These are phyloP conservation scores for Ceriops tagal DNA, from an alignment of 345 rosid species.

Conservation along the genomic window DNA sequence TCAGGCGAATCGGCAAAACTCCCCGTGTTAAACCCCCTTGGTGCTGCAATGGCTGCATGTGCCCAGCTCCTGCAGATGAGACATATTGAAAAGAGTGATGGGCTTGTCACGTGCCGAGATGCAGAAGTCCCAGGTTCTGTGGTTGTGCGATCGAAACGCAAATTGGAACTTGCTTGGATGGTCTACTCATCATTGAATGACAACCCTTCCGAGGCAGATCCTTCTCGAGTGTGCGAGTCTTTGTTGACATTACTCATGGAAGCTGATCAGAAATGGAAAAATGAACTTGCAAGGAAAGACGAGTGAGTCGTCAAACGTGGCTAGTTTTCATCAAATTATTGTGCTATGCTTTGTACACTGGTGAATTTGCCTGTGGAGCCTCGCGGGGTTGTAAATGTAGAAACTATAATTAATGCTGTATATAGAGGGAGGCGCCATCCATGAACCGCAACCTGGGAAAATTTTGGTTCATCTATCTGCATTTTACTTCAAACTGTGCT, in stretches of 20 bases:
- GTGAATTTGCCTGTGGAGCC: background rate
- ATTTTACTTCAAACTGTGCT: too few species aligned
- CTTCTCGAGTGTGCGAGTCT: slow-evolving; percentile 91
- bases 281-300: slow-evolving; percentile 21
- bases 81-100: slow-evolving; percentile 88
- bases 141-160: slow-evolving; percentile 75
- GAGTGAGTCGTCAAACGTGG: background rate
- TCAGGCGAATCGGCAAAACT: slow-evolving; percentile 57
- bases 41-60: slow-evolving; percentile 98
- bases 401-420: too few species aligned
- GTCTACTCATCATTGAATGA: slow-evolving; percentile 84
- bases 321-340: background rate
- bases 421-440: too few species aligned
- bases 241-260: slow-evolving; percentile 79
- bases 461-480: too few species aligned
- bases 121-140: slow-evolving; percentile 95
- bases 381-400: background rate
- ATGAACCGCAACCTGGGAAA: too few species aligned
- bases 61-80: slow-evolving; percentile 79
- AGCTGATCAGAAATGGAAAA: slow-evolving; percentile 40
- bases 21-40: slow-evolving; percentile 82
- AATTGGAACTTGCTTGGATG: slow-evolving; percentile 97
- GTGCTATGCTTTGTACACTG: background rate
- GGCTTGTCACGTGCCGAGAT: slow-evolving; percentile 79
- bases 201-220: slow-evolving; percentile 58